These are phyloP conservation scores for Paracamarosporium sp. DNA, from an alignment of 2,329 filamentous ascomycete genomes.

Conservation along the genomic window DNA sequence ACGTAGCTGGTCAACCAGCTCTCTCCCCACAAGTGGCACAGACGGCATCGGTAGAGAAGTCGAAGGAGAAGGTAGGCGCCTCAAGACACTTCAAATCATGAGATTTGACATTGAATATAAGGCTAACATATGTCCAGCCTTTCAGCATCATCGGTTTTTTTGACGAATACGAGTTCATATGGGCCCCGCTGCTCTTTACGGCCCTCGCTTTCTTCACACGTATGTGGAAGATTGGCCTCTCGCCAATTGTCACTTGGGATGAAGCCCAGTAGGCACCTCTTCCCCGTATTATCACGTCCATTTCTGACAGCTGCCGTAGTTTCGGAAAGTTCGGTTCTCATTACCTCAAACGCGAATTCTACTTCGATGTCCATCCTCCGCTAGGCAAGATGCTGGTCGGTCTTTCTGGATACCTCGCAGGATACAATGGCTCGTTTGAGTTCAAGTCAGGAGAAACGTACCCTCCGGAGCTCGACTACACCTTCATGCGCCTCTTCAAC, in stretches of 20 bases:
- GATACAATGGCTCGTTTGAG: conserved; percentile 98
- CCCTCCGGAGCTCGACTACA: conserved; percentile 91
- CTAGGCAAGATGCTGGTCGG: conserved; percentile 99
- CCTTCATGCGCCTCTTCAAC: conserved; percentile 98
- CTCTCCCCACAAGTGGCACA: conserved; percentile 36
- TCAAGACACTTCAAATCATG: conserved; percentile 1
- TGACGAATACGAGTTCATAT: conserved; percentile 66
- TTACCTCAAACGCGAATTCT: conserved; percentile 99
- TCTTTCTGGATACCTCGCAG: conserved; percentile 91
- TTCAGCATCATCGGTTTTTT: conserved; percentile 68
- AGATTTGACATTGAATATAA: background rate
- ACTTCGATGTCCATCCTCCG: conserved; percentile 96
- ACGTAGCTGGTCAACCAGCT: conserved; percentile 41
- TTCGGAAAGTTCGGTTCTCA: conserved; percentile 99
- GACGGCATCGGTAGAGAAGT: conserved; percentile 52
- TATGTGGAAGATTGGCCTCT: conserved; percentile 72
- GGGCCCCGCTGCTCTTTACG: conserved; percentile 70
- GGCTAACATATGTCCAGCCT: conserved; percentile 38
- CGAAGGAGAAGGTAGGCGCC: conserved; percentile 53
- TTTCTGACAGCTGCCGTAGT: conserved; percentile 54
- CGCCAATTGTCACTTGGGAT: conserved; percentile 77
- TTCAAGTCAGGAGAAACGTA: conserved; percentile 99
- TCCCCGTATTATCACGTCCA: conserved; percentile 5
- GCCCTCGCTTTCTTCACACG: conserved; percentile 69
- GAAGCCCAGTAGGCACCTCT: conserved; percentile 69